phyloP scores from a whole-genome alignment of 129 eudicot species.

The Arctium lappa region DNA sequence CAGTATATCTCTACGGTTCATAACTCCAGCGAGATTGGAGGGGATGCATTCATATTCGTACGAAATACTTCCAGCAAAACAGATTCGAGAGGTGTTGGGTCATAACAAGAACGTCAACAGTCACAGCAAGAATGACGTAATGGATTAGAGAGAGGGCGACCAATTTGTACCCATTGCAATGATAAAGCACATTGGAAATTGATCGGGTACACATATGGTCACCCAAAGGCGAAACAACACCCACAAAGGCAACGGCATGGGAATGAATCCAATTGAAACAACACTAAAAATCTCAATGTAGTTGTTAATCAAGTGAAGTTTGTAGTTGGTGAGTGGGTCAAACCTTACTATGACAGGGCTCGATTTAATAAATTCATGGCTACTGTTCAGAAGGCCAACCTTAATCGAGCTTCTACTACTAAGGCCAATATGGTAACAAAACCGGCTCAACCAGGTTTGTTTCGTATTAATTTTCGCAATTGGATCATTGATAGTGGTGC shows the following conservation, averaged over 20 bases:
- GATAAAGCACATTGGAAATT: background rate
- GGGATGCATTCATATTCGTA: background rate
- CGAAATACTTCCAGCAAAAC: background rate
- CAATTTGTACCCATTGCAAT: background rate
- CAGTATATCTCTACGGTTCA: background rate
- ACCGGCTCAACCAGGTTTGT: background rate
- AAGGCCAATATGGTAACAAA: background rate
- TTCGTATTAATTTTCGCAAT: background rate
- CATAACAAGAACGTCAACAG: background rate
- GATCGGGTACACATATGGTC: background rate
- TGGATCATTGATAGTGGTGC: constrained; percentile 19
- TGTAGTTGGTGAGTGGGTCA: background rate
- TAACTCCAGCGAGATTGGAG: background rate
- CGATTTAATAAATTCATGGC: too few species aligned
- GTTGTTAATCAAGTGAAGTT: background rate
- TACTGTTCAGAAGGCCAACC: background rate
- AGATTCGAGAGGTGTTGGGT: background rate
- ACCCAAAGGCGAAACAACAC: background rate
- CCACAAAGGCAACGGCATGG: background rate
- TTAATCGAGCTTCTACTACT: background rate
- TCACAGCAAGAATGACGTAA: background rate
- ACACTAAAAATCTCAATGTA: background rate
- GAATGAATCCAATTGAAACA: background rate
- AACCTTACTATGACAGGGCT: background rate
- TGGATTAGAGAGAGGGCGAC: background rate